These are phyloP conservation scores for Agrostemma githago DNA, from an alignment of 148 eudicot species.

Conservation along the genomic window DNA sequence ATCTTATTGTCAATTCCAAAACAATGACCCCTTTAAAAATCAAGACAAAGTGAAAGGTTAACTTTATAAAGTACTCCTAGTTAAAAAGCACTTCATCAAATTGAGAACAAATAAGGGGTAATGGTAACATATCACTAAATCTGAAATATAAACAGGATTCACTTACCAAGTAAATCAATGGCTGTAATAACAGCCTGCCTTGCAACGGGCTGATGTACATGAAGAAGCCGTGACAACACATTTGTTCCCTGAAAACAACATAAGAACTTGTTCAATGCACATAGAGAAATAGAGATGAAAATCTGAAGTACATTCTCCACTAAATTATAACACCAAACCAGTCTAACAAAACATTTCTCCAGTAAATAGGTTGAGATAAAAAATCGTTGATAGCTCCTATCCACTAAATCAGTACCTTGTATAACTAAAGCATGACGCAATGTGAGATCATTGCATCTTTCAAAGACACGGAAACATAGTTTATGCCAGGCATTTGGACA, in stretches of 20 bases:
- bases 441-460: background rate
- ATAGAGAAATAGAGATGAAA: constrained; percentile 8
- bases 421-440: background rate
- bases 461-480: background rate
- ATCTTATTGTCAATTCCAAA: background rate
- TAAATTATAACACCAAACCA: background rate
- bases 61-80: background rate
- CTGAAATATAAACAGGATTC: background rate
- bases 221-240: constrained; percentile 90
- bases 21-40: background rate
- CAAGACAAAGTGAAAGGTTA: background rate
- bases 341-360: background rate
- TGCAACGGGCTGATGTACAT: constrained; percentile 90
- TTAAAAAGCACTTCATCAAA: background rate
- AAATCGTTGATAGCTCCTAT: background rate
- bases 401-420: background rate
- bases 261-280: background rate
- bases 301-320: background rate
- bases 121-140: background rate
- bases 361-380: background rate
- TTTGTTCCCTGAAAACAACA: constrained; percentile 74
- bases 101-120: background rate
- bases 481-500: background rate
- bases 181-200: constrained; percentile 98
- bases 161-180: constrained; percentile 89